phyloP scores from a whole-genome alignment of 805 yeast species.

The Sugiyamaella smithiae region DNA sequence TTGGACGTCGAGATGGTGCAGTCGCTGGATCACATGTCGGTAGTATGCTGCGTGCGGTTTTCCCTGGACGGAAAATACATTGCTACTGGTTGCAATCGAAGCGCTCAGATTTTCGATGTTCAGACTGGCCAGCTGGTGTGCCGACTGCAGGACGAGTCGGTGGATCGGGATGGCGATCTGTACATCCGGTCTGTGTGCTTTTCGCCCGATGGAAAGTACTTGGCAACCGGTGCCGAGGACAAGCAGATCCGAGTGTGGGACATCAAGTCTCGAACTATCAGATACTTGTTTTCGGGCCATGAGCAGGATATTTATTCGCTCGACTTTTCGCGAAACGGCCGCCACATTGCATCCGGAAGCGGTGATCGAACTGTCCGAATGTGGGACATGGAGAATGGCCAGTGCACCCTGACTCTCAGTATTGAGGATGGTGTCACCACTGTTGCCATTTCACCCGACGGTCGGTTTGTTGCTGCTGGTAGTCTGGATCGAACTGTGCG shows the following conservation, averaged over 20 bases:
- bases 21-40: conserved; percentile 88
- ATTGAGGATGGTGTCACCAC: conserved; percentile 99
- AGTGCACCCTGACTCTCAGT: conserved; percentile 80
- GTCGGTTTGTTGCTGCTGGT: conserved; percentile 92
- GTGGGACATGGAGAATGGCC: conserved; percentile 91
- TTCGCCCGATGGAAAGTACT: conserved; percentile 88
- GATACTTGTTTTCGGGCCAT: conserved; percentile 80
- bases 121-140: conserved; percentile 88
- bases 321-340: conserved; percentile 92
- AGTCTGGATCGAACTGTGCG: conserved; percentile 92
- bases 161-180: conserved; percentile 71
- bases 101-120: conserved; percentile 91
- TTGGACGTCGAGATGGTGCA: conserved; percentile 87
- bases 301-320: conserved; percentile 96
- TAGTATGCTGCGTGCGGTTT: conserved; percentile 95
- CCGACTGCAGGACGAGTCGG: conserved; percentile 76
- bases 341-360: conserved; percentile 88
- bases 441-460: conserved; percentile 95
- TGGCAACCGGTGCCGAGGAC: conserved; percentile 88
- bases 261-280: conserved; percentile 77
- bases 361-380: conserved; percentile 96
- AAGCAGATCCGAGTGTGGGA: conserved; percentile 92
- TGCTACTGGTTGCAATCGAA: conserved; percentile 96
- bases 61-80: conserved; percentile 85
- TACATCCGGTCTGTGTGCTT: conserved; percentile 95